phyloP scores from a whole-genome alignment of 306 rosid species.

The Geum urbanum region DNA sequence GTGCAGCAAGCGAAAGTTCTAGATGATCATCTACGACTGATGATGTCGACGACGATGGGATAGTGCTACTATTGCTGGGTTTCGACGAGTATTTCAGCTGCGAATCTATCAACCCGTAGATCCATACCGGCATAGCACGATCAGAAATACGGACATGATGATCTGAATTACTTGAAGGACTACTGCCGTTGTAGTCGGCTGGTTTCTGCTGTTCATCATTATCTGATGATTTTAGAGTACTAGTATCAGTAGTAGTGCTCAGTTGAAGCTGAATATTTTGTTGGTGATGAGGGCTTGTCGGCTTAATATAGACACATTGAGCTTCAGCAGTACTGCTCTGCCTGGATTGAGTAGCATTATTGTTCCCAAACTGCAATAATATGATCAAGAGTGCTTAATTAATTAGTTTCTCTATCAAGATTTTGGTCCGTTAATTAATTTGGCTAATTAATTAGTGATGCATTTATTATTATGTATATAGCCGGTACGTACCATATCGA shows the following conservation, averaged over 20 bases:
- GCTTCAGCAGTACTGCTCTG: slow-evolving; percentile 3
- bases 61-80: slow-evolving; percentile 5
- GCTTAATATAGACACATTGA: background rate
- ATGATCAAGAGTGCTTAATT: background rate
- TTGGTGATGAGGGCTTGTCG: slow-evolving; percentile 19
- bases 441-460: too few species aligned
- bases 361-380: slow-evolving; percentile 42
- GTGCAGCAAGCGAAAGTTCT: slow-evolving; percentile 73
- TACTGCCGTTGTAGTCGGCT: slow-evolving; percentile 1
- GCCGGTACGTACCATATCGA: slow-evolving; percentile 46
- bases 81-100: slow-evolving; percentile 30
- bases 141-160: background rate
- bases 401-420: background rate
- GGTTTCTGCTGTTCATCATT: slow-evolving; percentile 32
- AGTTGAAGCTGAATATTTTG: slow-evolving; percentile 25
- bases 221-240: slow-evolving; percentile 13
- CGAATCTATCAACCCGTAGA: slow-evolving; percentile 35
- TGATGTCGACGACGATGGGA: slow-evolving; percentile 10
- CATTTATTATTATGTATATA: too few species aligned
- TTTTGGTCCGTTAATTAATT: background rate
- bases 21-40: slow-evolving; percentile 48
- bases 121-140: slow-evolving; percentile 32
- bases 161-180: background rate
- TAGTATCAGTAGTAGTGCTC: slow-evolving; percentile 9
- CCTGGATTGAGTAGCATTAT: slow-evolving; percentile 8